Conservation (phyloP, 2,329 filamentous ascomycete genomes). For the Arthrinium phaeospermum region DNA sequence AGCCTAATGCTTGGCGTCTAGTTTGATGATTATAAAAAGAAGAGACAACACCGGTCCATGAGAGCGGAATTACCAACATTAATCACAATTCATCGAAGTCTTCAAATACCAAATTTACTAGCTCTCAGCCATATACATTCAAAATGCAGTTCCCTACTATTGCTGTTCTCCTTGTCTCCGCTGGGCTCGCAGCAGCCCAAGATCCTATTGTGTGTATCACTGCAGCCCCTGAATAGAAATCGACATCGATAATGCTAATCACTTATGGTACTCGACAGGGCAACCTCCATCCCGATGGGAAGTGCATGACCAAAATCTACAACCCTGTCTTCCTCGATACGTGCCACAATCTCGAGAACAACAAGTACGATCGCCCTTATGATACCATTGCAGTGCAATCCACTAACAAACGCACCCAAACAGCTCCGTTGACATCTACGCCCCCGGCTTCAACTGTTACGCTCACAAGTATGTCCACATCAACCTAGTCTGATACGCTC, state of each 20-base stretch:
- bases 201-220: background rate
- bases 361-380: background rate
- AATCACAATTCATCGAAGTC: background rate
- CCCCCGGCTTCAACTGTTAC: background rate
- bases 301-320: background rate
- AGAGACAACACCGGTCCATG: background rate
- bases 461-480: background rate
- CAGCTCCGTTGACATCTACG: background rate
- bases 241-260: background rate
- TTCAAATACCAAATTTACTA: background rate
- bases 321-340: background rate
- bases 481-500: background rate
- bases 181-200: background rate
- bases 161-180: background rate
- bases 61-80: background rate
- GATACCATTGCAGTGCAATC: background rate
- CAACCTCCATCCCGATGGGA: background rate
- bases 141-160: constrained; percentile 11
- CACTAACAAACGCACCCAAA: background rate
- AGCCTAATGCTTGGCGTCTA: background rate
- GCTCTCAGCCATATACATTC: background rate
- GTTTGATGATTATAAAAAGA: background rate
- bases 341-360: background rate
- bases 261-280: background rate
- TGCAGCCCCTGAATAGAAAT: background rate